Base-by-base conservation (phyloP, 164 flowering plant species). In the Akebia trifoliata region DNA sequence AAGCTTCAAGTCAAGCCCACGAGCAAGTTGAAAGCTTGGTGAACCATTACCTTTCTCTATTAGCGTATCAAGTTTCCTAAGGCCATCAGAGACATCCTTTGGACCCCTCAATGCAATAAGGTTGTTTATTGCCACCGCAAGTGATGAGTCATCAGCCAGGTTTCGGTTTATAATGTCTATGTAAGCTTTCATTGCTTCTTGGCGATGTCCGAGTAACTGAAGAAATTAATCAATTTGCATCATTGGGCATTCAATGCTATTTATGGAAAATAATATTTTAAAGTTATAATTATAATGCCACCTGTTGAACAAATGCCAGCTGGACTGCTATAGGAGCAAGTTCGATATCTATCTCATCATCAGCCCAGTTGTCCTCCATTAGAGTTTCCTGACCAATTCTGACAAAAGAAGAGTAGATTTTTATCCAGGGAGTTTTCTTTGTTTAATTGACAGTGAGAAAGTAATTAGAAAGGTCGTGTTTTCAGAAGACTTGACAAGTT, bases 221-320 rank as follows among this genome's bases (percentile, higher is more conserved):
- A 53, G 25, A 60, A 55, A 43, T 28, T 34, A 60, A 26, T 21
- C 8, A 52, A 50, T 34, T 26, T 45, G 20, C 35, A 59, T 73
- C 44, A 67, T 1, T 29, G 26, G 38, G 54, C 36, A 42, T 29
- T 59, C 9, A 48, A 45, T 9, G 39, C 45, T 18, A 12, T 31
- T 20, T 21, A 50, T 18, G 12, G 8, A 35, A 54, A 25, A 48
- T 1, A 43, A 18, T 25, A 47, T 35, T n/a, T 7, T 9, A 38
- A 21, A 28, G 12, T 45, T 5, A 15, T 30, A 38, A 9, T 2
- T 25, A 22, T 11, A 25, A 30, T 8, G 18, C 56, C 64, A 93
- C 99, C 95, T 87, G 99, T 63, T 74, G 83, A 66, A 87, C 96
- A 78, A 84, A 90, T 38, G 95, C 99, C 71, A 93, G 68, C 76